Base-by-base conservation (phyloP, 2,329 filamentous ascomycete genomes). In the Uncinocarpus reesii region DNA sequence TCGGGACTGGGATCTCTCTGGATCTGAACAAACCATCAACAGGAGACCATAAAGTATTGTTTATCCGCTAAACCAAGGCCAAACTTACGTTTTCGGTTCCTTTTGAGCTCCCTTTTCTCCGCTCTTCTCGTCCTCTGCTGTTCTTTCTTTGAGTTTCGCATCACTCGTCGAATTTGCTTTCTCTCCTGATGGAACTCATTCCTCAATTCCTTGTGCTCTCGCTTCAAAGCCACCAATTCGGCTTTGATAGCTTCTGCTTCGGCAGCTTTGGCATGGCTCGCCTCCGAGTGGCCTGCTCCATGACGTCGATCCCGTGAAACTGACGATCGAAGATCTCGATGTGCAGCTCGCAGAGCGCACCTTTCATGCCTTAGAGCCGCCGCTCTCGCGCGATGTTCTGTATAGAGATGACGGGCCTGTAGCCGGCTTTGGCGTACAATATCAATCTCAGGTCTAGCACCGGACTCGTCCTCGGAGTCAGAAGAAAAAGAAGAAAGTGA, bases 151-250 rank as follows among this genome's bases (percentile, higher is more conserved):
- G 49, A 45, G 38, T 51, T 48, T 51, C 48, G 50, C 45, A 49
- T 51, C 40, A n/a, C 42, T 29, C 43, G 47, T 41, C 50, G 48
- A 48, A 58, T 50, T 53, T 58, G 51, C 53, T 51, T 52, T 55
- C 53, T 48, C 50, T 53, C 55, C 36, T 51, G 7, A 45, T 35
- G 42, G 1, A 65, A 64, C 3, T 64, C 60, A 3, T 58, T 58
- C 13, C 64, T 51, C 4, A 66, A 55, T 7, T 64, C 61, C 7
- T 59, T 55, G 50, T 69, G 68, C 3, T 64, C 64, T 42, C 66
- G 61, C 36, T 59, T 62, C 4, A 65, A 62, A 1, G 60, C 59
- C n/a, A 58, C 57, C 45, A 65, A 57, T 51, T 69, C 65, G 36
- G 62, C 60, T 48, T 66, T 68, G 47, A 66, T 54, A 1, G 61